A percentile compares a stretch with the other conserved stretches of the same genome.
phyloP scores from a whole-genome alignment of 805 yeast species.

The Nadsonia fulvescens region DNA sequence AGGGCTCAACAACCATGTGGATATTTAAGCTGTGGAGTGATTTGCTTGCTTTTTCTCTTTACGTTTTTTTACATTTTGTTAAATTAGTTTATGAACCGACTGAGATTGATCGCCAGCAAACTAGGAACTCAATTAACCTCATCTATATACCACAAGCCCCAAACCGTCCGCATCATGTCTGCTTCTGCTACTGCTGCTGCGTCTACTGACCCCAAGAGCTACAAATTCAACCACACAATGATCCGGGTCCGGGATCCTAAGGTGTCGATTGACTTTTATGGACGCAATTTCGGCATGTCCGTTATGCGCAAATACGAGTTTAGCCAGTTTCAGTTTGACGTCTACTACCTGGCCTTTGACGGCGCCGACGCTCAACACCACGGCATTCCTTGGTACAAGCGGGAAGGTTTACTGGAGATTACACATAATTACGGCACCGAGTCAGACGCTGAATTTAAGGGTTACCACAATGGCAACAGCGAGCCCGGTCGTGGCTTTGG shows the following conservation, averaged over 20 bases:
- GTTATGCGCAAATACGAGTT: slow-evolving; percentile 33
- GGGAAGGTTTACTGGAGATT: slow-evolving; percentile 64
- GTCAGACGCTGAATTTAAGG: slow-evolving; percentile 31
- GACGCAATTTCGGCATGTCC: slow-evolving; percentile 55
- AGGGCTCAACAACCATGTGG: no score
- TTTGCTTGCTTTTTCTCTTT: no score
- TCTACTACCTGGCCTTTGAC: slow-evolving; percentile 51
- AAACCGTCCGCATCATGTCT: no score
- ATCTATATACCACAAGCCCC: no score
- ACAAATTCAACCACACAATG: slow-evolving; percentile 23
- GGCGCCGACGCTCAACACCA: slow-evolving; percentile 23
- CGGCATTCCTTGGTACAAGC: slow-evolving; percentile 21
- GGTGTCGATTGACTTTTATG: slow-evolving; percentile 54
- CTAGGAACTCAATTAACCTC: no score
- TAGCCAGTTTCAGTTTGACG: slow-evolving; percentile 38
- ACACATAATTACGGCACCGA: slow-evolving; percentile 68
- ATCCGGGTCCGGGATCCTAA: slow-evolving; percentile 71
- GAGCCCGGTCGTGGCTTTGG: slow-evolving; percentile 86
- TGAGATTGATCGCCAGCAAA: no score
- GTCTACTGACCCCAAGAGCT: slow-evolving; percentile 6
- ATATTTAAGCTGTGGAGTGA: no score
- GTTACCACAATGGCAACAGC: slow-evolving; percentile 68
- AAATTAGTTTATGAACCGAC: no score
- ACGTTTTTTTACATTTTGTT: no score
- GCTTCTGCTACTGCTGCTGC: slow-evolving; percentile 1